Evolutionary conservation across 2,329 filamentous ascomycete species (phyloP).

Genomic region (Pseudocercospora macadamiae): DNA sequence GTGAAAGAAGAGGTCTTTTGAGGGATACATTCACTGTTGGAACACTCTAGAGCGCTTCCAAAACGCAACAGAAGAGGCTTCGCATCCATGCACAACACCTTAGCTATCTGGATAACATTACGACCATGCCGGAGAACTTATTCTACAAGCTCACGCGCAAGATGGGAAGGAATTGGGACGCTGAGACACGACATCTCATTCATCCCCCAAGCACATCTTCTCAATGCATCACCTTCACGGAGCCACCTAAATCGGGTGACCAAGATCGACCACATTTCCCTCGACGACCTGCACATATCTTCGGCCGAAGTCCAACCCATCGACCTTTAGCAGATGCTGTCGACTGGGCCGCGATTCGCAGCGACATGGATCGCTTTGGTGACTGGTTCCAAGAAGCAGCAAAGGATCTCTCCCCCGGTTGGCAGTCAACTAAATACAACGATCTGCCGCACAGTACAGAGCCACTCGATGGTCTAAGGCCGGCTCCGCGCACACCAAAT

Average conservation of each 20-base stretch:
- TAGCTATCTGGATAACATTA: neutral
- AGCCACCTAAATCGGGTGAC: neutral
- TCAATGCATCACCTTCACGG: neutral
- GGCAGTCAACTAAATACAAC: neutral
- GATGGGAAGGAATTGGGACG: neutral
- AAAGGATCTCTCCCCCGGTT: neutral
- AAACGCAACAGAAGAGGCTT: neutral
- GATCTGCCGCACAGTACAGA: neutral
- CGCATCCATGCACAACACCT: neutral
- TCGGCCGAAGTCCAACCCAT: neutral
- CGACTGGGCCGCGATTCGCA: neutral
- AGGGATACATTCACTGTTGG: conserved; percentile 10
- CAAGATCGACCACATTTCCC: neutral
- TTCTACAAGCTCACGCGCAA: neutral
- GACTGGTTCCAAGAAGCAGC: neutral
- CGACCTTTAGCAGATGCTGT: neutral
- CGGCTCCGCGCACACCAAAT: neutral
- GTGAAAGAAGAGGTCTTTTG: conserved; percentile 72
- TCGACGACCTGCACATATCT: neutral
- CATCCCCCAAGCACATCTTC: neutral
- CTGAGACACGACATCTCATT: neutral
- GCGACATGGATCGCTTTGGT: neutral
- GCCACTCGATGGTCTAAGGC: neutral
- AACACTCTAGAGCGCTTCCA: too few species aligned
- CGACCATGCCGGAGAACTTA: neutral